Evolutionary conservation across 2,329 filamentous ascomycete genomes (phyloP), one percentile per base, ranked within the genome.

Genomic region (Phialophora tarda): DNA sequence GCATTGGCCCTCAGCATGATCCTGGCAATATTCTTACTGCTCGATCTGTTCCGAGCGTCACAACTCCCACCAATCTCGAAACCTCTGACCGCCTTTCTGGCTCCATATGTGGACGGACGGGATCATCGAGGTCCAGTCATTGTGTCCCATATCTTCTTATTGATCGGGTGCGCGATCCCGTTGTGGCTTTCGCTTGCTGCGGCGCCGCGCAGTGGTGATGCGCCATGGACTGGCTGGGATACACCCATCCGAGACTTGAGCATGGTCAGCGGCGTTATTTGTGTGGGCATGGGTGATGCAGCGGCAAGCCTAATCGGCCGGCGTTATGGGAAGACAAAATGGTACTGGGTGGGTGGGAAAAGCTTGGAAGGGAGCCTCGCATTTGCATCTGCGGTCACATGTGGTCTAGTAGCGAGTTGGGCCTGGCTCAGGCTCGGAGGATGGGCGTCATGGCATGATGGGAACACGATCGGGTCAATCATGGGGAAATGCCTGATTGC

Each of bases 301-400:
- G 95, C 94, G 0, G 95, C 95, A 0, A 96, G 91, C 14, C 84
- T 99, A 1, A 89, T 98, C 60, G 95, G 95, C 0, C 85, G 95
- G 38, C 88, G 94, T 21, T 97, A 89, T 76, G 95, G 95, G 3
- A 88, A 88, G 30, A 85, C 87, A 38, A 98, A 97, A 81, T 99
- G 95, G 95, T 85, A 93, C 26, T 99, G 95, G 95, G 91, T 92
- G 14, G 95, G 95, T 3, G 94, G 93, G 14, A 99, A 99, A 83
- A 97, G 92, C 69, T 83, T 99, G 1, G 94, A 99, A 78, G 95
- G 95, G 14, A 88, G 84, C 63, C 70, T 89, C 6, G 95, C 95
- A 0, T 98, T 99, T 78, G 90, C 89, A 0, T 78, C 82, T 4
- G 93, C 92, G 2, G 95, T 98, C 4, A 90, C 89, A 59, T 70